Evolutionary conservation across 306 rosid genomes (phyloP).

Genomic region (Dryas alaskensis): DNA sequence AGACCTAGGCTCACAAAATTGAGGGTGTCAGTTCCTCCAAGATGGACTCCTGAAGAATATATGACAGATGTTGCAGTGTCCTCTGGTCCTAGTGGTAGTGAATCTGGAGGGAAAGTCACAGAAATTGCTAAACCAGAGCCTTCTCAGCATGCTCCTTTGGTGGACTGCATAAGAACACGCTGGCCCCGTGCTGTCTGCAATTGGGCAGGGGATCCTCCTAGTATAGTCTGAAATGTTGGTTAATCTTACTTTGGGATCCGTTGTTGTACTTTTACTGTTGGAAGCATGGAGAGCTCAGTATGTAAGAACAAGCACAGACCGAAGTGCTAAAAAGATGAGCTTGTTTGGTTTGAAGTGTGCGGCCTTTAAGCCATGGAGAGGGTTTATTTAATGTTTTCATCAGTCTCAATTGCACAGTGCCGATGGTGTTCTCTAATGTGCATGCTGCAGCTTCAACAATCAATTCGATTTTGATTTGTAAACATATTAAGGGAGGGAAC

Average conservation of each 20-base stretch:
- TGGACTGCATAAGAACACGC: constrained; percentile 91
- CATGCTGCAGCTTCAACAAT: constrained; percentile 34
- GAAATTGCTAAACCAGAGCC: constrained; percentile 78
- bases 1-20: constrained; percentile 86
- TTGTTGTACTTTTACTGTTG: constrained; percentile 19
- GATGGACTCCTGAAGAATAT: constrained; percentile 97
- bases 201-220: constrained; percentile 93
- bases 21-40: constrained; percentile 91
- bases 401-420: constrained; percentile 26
- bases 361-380: constrained; percentile 27
- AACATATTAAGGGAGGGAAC: constrained; percentile 20
- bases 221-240: constrained; percentile 62
- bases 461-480: constrained; percentile 46
- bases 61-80: constrained; percentile 77
- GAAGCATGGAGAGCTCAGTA: constrained; percentile 22
- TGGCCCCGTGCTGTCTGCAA: constrained; percentile 87
- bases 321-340: constrained; percentile 22
- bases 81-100: constrained; percentile 50
- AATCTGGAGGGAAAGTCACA: constrained; percentile 47
- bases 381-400: constrained; percentile 27
- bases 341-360: constrained; percentile 26
- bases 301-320: constrained; percentile 23
- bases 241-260: background rate
- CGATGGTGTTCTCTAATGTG: constrained; percentile 27
- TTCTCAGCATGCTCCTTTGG: constrained; percentile 89